Percentiles rank a stretch among this genome's conserved stretches.
phyloP scores from a whole-genome alignment of 768 basidiomycete species.

The Macrolepiota fuliginosa region DNA sequence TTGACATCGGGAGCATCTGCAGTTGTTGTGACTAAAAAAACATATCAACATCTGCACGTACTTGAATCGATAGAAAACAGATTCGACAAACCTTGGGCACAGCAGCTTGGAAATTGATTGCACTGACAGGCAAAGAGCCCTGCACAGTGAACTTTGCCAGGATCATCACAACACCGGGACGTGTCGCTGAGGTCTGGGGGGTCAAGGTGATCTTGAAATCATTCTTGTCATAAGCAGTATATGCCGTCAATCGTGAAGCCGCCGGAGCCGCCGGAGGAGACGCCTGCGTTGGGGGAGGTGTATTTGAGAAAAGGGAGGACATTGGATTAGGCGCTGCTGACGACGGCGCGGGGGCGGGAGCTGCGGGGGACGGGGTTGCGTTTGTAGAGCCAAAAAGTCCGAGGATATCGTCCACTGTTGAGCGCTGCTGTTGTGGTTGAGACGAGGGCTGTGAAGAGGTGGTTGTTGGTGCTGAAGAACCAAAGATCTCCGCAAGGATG shows the following conservation, averaged over 20 bases:
- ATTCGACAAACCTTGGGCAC: constrained; percentile 76
- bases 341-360: constrained; percentile 14
- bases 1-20: constrained; percentile 98
- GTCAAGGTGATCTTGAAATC: constrained; percentile 86
- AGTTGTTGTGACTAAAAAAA: constrained; percentile 81
- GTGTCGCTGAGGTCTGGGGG: constrained; percentile 74
- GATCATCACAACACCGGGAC: constrained; percentile 90
- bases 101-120: constrained; percentile 93
- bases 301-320: constrained; percentile 18
- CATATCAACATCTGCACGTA: constrained; percentile 1
- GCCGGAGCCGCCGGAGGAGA: constrained; percentile 20
- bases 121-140: constrained; percentile 48
- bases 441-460: constrained; percentile 36
- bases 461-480: constrained; percentile 35
- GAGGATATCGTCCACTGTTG: constrained; percentile 86
- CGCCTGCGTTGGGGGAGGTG: constrained; percentile 13
- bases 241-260: constrained; percentile 59
- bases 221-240: constrained; percentile 91
- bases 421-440: constrained; percentile 45
- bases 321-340: constrained; percentile 9
- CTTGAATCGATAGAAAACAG: constrained; percentile 8
- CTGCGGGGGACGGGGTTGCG: constrained; percentile 30
- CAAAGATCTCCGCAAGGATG: constrained; percentile 92
- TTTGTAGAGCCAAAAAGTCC: constrained; percentile 72
- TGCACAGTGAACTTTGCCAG: constrained; percentile 81